Percentiles rank a stretch among this genome's conserved stretches.
These are phyloP conservation scores for Amanita muscaria DNA, from an alignment of 768 basidiomycete genomes.

Conservation along the genomic window DNA sequence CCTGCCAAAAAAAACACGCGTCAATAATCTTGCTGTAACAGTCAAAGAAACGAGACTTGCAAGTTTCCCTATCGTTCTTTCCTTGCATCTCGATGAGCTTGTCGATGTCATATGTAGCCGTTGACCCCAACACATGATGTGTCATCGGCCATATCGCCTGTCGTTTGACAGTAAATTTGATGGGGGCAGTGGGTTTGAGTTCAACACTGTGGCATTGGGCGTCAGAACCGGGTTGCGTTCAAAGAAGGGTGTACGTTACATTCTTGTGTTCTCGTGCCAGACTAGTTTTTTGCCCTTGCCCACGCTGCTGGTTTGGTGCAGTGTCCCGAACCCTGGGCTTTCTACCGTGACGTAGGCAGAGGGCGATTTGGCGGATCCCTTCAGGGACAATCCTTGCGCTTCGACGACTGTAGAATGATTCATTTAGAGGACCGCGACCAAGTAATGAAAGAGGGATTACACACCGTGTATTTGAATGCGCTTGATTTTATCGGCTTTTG, in stretches of 20 bases:
- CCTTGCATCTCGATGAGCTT: slow-evolving; percentile 9
- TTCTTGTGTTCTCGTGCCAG: slow-evolving; percentile 8
- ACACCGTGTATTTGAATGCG: slow-evolving; percentile 7
- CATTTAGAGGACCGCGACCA: neutral
- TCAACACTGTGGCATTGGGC: neutral
- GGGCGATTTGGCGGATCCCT: neutral
- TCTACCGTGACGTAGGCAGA: slow-evolving; percentile 6
- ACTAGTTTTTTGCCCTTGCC: neutral
- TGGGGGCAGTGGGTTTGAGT: neutral
- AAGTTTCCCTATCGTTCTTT: slow-evolving; percentile 8
- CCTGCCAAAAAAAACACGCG: neutral
- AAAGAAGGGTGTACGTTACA: neutral
- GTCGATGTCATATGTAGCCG: slow-evolving; percentile 5
- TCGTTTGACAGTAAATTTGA: slow-evolving; percentile 6
- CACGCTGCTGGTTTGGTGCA: slow-evolving; percentile 4
- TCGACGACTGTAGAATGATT: slow-evolving; percentile 1
- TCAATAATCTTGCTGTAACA: neutral
- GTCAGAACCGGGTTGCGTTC: too few relatives aligned
- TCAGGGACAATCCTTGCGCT: neutral
- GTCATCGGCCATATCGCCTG: slow-evolving; percentile 1
- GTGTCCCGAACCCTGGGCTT: slow-evolving; percentile 2
- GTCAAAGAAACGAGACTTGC: neutral
- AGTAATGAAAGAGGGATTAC: neutral
- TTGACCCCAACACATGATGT: neutral
- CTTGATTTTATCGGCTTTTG: neutral